Percentiles rank a stretch among this genome's conserved stretches.
phyloP scores from a whole-genome alignment of 306 rosid species.

The Cicer arietinum region DNA sequence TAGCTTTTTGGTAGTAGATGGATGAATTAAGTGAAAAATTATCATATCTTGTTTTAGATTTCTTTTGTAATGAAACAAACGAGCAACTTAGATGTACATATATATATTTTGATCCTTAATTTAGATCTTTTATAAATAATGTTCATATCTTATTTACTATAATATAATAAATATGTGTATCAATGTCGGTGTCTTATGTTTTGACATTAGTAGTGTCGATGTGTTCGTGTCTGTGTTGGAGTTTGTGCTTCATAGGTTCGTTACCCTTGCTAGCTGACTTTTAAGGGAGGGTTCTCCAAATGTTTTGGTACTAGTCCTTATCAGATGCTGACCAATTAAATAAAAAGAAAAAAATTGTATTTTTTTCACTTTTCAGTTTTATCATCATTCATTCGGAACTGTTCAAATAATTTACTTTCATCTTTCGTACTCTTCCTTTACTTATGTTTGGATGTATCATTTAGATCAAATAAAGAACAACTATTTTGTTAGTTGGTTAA shows the following conservation, averaged over 20 bases:
- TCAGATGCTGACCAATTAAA: conserved; percentile 16
- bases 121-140: too few relatives aligned
- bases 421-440: conserved; percentile 20
- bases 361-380: conserved; percentile 27
- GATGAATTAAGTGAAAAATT: too few relatives aligned
- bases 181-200: too few relatives aligned
- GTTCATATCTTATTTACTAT: too few relatives aligned
- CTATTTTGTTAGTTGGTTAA: neutral
- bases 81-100: too few relatives aligned
- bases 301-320: neutral
- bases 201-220: too few relatives aligned
- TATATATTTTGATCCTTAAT: too few relatives aligned
- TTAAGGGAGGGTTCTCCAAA: neutral
- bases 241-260: neutral
- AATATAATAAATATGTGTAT: too few relatives aligned
- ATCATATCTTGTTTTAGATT: too few relatives aligned
- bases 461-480: neutral
- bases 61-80: too few relatives aligned
- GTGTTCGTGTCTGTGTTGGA: too few relatives aligned
- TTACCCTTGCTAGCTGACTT: neutral
- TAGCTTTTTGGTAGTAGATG: too few relatives aligned
- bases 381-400: conserved; percentile 26
- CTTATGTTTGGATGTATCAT: conserved; percentile 17
- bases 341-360: conserved; percentile 23
- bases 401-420: conserved; percentile 12